These are phyloP conservation scores for Nemania sp. DNA, from an alignment of 2,329 filamentous ascomycete genomes.

Conservation along the genomic window DNA sequence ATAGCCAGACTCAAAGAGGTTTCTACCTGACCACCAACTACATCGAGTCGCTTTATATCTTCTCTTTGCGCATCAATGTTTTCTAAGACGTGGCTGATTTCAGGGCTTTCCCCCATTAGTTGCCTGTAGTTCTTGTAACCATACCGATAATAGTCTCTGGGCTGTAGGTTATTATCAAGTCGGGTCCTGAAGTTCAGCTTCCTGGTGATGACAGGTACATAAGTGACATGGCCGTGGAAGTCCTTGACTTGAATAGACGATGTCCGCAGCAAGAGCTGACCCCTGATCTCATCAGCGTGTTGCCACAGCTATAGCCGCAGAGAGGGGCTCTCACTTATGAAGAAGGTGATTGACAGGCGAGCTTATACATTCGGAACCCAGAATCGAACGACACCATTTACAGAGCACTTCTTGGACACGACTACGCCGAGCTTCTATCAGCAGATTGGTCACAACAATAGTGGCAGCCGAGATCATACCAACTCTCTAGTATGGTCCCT, in stretches of 20 bases:
- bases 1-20: conserved; percentile 45
- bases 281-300: conserved; percentile 35
- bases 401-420: conserved; percentile 46
- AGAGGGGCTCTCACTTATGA: conserved; percentile 39
- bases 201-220: conserved; percentile 42
- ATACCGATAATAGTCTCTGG: neutral
- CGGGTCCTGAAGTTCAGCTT: conserved; percentile 39
- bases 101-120: conserved; percentile 15
- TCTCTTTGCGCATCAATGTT: conserved; percentile 43
- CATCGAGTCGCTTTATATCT: conserved; percentile 45
- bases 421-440: conserved; percentile 31
- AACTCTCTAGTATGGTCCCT: conserved; percentile 47
- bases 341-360: conserved; percentile 46
- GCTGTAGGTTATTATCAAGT: neutral
- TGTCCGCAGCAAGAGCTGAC: conserved; percentile 44
- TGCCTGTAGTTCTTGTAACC: conserved; percentile 4
- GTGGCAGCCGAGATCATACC: conserved; percentile 12
- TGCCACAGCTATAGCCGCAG: neutral
- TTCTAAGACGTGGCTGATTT: conserved; percentile 40
- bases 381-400: conserved; percentile 35
- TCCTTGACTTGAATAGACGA: conserved; percentile 38
- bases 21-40: conserved; percentile 44
- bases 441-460: neutral
- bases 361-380: conserved; percentile 45
- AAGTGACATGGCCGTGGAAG: conserved; percentile 14